Conservation (phyloP, 2,329 filamentous ascomycete species). For the Epichloe elymi region DNA sequence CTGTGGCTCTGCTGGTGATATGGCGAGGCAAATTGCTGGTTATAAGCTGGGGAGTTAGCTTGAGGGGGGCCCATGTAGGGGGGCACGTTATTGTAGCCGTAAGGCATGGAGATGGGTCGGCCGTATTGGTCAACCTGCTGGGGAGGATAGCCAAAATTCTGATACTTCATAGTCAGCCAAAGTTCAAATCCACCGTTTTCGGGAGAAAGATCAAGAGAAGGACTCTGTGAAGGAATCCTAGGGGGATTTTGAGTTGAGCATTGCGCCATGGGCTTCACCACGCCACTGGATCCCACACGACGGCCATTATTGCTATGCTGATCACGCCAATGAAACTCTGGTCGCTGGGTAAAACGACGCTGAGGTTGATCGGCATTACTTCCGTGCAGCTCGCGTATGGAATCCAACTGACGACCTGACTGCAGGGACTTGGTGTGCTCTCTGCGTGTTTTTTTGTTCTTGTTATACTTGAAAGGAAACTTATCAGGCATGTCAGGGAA, state of each 20-base stretch:
- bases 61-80: conserved; percentile 37
- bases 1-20: conserved; percentile 42
- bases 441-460: conserved; percentile 33
- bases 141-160: conserved; percentile 48
- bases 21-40: conserved; percentile 30
- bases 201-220: conserved; percentile 49
- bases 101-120: conserved; percentile 25
- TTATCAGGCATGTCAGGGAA: conserved; percentile 22
- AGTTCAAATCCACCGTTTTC: conserved; percentile 59
- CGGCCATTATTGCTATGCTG: conserved; percentile 10
- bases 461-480: conserved; percentile 27
- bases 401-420: conserved; percentile 23
- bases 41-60: conserved; percentile 36
- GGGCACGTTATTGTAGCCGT: conserved; percentile 32
- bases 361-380: conserved; percentile 23
- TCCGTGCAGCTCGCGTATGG: conserved; percentile 21
- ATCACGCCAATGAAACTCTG: conserved; percentile 22
- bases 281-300: conserved; percentile 11
- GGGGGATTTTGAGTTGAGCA: conserved; percentile 1
- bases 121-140: conserved; percentile 26
- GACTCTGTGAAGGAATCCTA: conserved; percentile 7
- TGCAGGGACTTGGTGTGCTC: conserved; percentile 34
- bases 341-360: conserved; percentile 33
- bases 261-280: conserved; percentile 1
- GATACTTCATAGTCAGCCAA: conserved; percentile 56